Base-by-base conservation (phyloP, 1,139 yeast species). In the Yamadazyma oceani region DNA sequence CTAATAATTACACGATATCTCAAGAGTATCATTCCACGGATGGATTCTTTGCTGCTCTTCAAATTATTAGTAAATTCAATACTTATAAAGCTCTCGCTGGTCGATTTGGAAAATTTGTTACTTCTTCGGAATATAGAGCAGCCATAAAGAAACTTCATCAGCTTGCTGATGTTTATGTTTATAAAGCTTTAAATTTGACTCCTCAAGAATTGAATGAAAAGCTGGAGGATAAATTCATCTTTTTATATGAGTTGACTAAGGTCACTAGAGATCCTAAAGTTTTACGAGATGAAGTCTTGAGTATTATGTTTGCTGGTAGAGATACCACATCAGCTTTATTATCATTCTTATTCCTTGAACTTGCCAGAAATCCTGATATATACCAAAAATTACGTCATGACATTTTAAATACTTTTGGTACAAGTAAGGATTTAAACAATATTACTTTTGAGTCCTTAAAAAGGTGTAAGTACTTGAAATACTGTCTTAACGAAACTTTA, bases 321-420 rank as follows among this genome's bases (percentile, higher is more conserved):
- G 76, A 71, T 48, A 74, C 80, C 31, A 74, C 80, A 3, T 77
- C 80, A 1, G 64, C 73, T 3, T 55, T 73, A 27, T 61, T 74
- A 34, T 63, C 75, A 3, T 73, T 67, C 50, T 44, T 60, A 12
- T 55, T 73, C 36, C 68, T 57, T 41, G 69, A 69, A 41, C 57
- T 73, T 33, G 65, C 71, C 4, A 54, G 66, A 32, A 58, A 66
- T 43, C 72, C 72, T 3, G 53, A 54, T 3, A 54, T 68, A 11
- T 69, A 57, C 50, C 35, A 43, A 8, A 58, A 55, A 35, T 58
- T 73, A 38, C 59, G 67, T 30, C 43, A 48, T 2, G 69, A 57
- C 21, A 54, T 73, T 11, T 40, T 50, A n/a, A 38, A 37, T 2
- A 37, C 48, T 10, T 62, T 65, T 42, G 69, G 69, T 15, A 15